A percentile compares a stretch with the other conserved stretches of the same genome.
phyloP scores from a whole-genome alignment of 495 filamentous ascomycete species.

The Aspergillus biplanus region DNA sequence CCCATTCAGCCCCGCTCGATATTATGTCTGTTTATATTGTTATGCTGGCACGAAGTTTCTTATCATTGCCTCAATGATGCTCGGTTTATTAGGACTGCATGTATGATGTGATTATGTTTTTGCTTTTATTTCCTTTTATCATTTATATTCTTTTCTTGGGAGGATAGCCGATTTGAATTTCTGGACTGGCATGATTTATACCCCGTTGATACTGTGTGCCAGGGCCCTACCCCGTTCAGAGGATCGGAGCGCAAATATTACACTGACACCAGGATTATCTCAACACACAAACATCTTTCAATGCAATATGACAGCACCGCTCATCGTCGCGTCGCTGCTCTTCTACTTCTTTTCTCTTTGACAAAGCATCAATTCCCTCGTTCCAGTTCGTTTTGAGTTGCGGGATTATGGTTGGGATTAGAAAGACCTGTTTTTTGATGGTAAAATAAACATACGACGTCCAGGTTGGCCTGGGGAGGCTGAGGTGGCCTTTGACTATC shows the following conservation, averaged over 20 bases:
- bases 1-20: constrained; percentile 17
- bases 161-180: constrained; percentile 22
- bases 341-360: neutral
- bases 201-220: constrained; percentile 23
- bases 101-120: constrained; percentile 35
- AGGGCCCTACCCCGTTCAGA: constrained; percentile 2
- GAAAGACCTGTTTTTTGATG: neutral
- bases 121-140: constrained; percentile 19
- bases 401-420: neutral
- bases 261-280: constrained; percentile 9
- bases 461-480: too few species aligned
- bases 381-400: neutral
- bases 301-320: constrained; percentile 10
- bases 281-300: constrained; percentile 8
- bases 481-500: too few species aligned
- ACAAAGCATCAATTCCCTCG: neutral
- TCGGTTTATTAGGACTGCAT: constrained; percentile 33
- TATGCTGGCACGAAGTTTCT: constrained; percentile 42
- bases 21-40: constrained; percentile 45
- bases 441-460: neutral
- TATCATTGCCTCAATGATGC: constrained; percentile 27
- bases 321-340: neutral
- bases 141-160: constrained; percentile 18
- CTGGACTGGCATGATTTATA: constrained; percentile 22
- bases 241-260: constrained; percentile 10